Conservation (phyloP, 2,329 filamentous ascomycete genomes). For the Talaromyces marneffei region DNA sequence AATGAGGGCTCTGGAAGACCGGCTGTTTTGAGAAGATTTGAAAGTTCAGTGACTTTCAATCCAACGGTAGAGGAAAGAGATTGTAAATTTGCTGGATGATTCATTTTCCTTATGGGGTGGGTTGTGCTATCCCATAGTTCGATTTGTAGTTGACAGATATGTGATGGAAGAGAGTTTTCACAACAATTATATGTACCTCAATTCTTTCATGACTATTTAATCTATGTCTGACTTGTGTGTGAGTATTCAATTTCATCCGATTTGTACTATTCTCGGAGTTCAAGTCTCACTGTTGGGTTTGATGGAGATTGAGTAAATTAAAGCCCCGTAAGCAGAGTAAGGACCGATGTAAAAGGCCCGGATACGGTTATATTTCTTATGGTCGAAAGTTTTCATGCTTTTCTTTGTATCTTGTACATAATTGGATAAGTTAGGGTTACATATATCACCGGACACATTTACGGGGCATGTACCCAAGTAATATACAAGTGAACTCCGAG, state of each 20-base stretch:
- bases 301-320: neutral
- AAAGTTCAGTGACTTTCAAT: neutral
- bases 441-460: no score
- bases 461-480: no score
- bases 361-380: neutral
- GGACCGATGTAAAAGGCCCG: neutral
- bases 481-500: neutral
- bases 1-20: neutral
- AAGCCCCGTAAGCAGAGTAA: neutral
- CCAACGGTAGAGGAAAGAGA: neutral
- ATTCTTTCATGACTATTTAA: neutral
- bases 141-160: neutral
- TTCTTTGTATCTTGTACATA: neutral
- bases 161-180: neutral
- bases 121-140: neutral
- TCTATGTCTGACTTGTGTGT: neutral
- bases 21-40: neutral
- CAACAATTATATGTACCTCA: neutral
- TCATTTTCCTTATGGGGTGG: neutral
- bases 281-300: neutral
- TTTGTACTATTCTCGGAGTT: neutral
- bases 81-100: neutral
- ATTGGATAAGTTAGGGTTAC: no score
- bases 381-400: neutral
- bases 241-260: neutral